These are phyloP conservation scores for Wallacemonas sp. DNA, from an alignment of 208 protist species.

Conservation along the genomic window DNA sequence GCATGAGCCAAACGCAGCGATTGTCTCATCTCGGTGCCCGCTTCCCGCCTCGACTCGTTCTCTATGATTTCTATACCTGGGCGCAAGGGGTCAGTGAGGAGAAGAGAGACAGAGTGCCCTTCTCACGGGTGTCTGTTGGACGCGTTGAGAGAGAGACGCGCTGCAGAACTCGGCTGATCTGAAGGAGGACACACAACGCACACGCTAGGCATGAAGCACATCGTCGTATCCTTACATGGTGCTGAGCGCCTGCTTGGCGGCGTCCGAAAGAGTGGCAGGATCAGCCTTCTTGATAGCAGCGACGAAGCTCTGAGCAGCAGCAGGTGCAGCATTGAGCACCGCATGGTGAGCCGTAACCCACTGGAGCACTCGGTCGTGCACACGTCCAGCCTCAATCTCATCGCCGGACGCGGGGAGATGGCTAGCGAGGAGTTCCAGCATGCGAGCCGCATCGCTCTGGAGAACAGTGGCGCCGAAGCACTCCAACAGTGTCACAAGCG, in stretches of 20 bases:
- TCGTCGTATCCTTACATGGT: constrained; percentile 45
- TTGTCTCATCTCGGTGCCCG: too few relatives aligned
- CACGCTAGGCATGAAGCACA: too few relatives aligned
- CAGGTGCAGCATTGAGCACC: constrained; percentile 32
- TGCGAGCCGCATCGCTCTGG: constrained; percentile 20
- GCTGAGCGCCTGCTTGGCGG: constrained; percentile 51
- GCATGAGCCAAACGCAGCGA: too few relatives aligned
- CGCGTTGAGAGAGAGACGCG: too few relatives aligned
- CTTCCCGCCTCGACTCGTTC: too few relatives aligned
- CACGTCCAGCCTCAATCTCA: constrained; percentile 61
- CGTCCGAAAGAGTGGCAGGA: constrained; percentile 42
- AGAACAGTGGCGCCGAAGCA: constrained; percentile 38
- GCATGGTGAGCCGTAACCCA: constrained; percentile 61
- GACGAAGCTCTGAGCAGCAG: constrained; percentile 34
- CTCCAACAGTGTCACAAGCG: constrained; percentile 57
- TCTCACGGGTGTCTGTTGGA: too few relatives aligned
- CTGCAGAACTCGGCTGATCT: too few relatives aligned
- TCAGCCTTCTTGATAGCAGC: constrained; percentile 37
- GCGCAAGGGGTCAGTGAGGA: too few relatives aligned
- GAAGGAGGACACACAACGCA: too few relatives aligned
- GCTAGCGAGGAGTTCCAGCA: constrained; percentile 45
- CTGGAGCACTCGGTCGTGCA: constrained; percentile 72
- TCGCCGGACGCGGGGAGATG: constrained; percentile 70
- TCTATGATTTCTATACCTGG: too few relatives aligned
- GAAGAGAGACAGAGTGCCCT: too few relatives aligned